Evolutionary conservation across 2,329 filamentous ascomycete genomes (phyloP).

Genomic region (Diaporthe destruens): DNA sequence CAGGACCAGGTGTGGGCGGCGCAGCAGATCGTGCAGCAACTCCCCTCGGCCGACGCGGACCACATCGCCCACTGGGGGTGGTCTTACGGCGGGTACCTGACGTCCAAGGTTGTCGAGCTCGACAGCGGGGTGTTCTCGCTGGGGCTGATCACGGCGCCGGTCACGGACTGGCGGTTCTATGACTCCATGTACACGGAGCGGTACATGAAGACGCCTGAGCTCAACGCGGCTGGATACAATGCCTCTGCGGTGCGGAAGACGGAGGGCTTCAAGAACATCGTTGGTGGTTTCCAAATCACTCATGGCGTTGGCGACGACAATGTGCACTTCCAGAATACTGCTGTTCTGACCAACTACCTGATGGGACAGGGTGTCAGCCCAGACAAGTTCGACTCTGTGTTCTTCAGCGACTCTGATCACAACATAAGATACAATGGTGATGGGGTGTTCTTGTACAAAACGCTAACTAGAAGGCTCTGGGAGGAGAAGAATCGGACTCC

Average conservation of each 20-base stretch:
- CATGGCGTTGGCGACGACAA: constrained; percentile 80
- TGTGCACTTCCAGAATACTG: constrained; percentile 77
- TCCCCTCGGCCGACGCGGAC: constrained; percentile 67
- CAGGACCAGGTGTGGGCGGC: constrained; percentile 78
- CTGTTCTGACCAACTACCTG: constrained; percentile 71
- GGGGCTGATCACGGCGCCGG: constrained; percentile 74
- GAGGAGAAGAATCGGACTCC: constrained; percentile 68
- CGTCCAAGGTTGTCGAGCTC: constrained; percentile 74
- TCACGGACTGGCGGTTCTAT: constrained; percentile 78
- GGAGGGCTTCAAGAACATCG: constrained; percentile 72
- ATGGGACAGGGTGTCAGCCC: constrained; percentile 70
- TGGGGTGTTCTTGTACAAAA: constrained; percentile 70
- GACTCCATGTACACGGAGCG: constrained; percentile 79
- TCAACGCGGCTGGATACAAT: constrained; percentile 72
- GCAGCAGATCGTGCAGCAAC: constrained; percentile 62
- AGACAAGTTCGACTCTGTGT: constrained; percentile 72
- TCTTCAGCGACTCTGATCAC: constrained; percentile 76
- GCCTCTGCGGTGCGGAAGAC: constrained; percentile 69
- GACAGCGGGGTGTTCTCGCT: constrained; percentile 72
- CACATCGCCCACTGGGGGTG: constrained; percentile 77
- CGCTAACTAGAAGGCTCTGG: constrained; percentile 69
- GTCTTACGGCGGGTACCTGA: constrained; percentile 77
- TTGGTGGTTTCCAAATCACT: constrained; percentile 71
- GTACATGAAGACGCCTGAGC: constrained; percentile 74
- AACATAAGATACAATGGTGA: constrained; percentile 70